Conservation (phyloP, 2,329 filamentous ascomycete genomes). For the Fusarium pilosicola region DNA sequence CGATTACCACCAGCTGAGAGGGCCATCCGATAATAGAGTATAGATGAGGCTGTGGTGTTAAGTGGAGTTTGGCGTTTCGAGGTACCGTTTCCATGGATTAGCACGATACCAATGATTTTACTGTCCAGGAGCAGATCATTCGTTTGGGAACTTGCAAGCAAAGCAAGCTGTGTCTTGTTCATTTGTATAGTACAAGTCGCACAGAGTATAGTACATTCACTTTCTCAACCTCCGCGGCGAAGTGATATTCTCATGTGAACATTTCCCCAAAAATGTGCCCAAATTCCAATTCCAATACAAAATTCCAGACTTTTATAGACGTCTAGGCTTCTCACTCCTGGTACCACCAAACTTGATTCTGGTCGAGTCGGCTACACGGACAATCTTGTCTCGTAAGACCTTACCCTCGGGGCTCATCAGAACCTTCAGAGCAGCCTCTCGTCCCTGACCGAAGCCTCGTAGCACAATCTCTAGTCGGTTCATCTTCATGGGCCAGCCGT, state of each 20-base stretch:
- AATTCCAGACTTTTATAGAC: conserved; percentile 62
- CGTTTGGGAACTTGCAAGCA: conserved; percentile 27
- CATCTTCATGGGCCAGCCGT: conserved; percentile 80
- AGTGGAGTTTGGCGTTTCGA: conserved; percentile 40
- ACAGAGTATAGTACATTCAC: conserved; percentile 51
- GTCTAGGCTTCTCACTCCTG: conserved; percentile 83
- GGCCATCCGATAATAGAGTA: conserved; percentile 52
- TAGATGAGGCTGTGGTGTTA: neutral
- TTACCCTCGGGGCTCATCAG: conserved; percentile 87
- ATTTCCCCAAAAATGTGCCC: conserved; percentile 15
- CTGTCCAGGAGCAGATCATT: conserved; percentile 32
- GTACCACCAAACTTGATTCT: conserved; percentile 96
- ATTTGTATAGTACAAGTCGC: conserved; percentile 49
- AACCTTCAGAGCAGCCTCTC: conserved; percentile 91
- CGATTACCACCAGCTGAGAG: conserved; percentile 63
- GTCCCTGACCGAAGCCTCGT: conserved; percentile 84
- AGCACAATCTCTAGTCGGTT: conserved; percentile 81
- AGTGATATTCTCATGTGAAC: conserved; percentile 21
- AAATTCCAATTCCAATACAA: conserved; percentile 1
- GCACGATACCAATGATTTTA: conserved; percentile 44
- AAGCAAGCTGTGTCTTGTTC: conserved; percentile 32
- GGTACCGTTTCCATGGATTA: conserved; percentile 29
- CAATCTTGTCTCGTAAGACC: conserved; percentile 77
- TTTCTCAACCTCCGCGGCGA: conserved; percentile 20
- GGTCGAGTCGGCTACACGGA: conserved; percentile 84